A percentile compares a stretch with the other conserved stretches of the same genome.
These are phyloP conservation scores for Solanum raphanifolium DNA, from an alignment of 257 asterid genomes.

Conservation along the genomic window DNA sequence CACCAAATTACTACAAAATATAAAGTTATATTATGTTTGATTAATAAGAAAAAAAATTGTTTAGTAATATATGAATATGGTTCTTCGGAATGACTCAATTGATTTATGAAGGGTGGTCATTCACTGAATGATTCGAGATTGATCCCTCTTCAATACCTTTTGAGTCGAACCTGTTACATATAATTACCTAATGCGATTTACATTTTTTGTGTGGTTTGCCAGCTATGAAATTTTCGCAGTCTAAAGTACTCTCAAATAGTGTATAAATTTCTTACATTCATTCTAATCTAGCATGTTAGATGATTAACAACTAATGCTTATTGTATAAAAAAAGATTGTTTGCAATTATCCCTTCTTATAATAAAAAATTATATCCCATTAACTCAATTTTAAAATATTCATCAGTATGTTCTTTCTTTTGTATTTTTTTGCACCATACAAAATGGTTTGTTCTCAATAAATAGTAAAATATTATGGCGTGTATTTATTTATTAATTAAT, in stretches of 20 bases:
- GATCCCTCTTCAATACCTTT: too few species aligned
- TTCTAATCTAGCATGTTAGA: neutral
- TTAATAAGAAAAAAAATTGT: neutral
- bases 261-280: too few species aligned
- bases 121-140: too few species aligned
- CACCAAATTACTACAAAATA: neutral
- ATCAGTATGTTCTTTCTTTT: neutral
- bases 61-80: neutral
- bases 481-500: neutral
- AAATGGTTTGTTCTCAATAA: neutral
- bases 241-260: too few species aligned
- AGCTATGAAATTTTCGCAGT: too few species aligned
- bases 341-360: neutral
- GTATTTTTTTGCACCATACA: neutral
- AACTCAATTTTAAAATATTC: neutral
- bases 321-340: neutral
- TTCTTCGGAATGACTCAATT: neutral
- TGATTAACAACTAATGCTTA: neutral
- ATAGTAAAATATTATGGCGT: neutral
- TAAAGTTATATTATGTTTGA: neutral
- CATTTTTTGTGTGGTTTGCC: fast-evolving
- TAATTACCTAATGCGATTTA: fast-evolving
- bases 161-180: fast-evolving
- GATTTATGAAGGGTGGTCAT: too few species aligned
- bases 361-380: neutral